Conservation (phyloP, 2,329 filamentous ascomycete species). For the Lasiodiplodia citricola region DNA sequence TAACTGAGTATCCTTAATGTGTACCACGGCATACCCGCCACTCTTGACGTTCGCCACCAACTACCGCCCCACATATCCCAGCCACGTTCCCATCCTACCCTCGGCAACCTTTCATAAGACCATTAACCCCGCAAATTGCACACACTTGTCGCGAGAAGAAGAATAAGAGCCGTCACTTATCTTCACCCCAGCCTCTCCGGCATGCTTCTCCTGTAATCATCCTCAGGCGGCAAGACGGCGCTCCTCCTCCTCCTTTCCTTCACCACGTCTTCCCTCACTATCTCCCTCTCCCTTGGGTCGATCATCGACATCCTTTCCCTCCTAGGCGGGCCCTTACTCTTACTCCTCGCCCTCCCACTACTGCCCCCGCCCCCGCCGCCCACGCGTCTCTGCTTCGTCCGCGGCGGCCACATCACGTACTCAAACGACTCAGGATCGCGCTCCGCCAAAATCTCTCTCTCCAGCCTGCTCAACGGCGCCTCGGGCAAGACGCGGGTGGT, state of each 20-base stretch:
- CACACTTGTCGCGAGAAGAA: not conserved
- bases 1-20: not conserved
- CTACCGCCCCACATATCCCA: not conserved
- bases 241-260: constrained; percentile 14
- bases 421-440: constrained; percentile 50
- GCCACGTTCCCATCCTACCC: not conserved
- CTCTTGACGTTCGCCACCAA: no score
- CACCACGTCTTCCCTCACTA: not conserved
- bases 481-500: constrained; percentile 50
- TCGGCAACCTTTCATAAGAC: not conserved
- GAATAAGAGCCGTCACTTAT: not conserved
- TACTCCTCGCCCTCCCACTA: not conserved
- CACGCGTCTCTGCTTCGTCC: constrained; percentile 22
- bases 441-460: constrained; percentile 48
- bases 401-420: constrained; percentile 44
- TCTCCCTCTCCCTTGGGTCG: not conserved
- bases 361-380: not conserved
- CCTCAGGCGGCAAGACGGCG: not conserved
- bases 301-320: not conserved
- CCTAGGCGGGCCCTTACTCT: constrained; percentile 5
- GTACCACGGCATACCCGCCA: not conserved
- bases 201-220: constrained; percentile 8
- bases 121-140: not conserved
- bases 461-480: constrained; percentile 51
- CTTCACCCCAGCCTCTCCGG: not conserved